These are phyloP conservation scores for Arthrobotrys iridis DNA, from an alignment of 2,329 filamentous ascomycete species.

Conservation along the genomic window DNA sequence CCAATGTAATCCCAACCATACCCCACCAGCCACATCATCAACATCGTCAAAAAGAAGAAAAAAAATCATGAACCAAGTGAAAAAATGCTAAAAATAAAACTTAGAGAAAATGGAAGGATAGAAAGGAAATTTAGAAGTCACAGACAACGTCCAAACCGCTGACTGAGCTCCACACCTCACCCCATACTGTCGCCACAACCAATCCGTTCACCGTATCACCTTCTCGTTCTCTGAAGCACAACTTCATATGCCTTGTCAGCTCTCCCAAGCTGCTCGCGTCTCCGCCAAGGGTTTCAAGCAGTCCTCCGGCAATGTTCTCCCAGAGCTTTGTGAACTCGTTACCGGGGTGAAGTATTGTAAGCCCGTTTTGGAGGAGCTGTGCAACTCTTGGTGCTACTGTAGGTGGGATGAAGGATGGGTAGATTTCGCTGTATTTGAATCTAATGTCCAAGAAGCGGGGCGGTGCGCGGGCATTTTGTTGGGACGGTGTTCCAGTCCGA, in stretches of 20 bases:
- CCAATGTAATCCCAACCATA: slow-evolving; percentile 21
- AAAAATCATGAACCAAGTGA: slow-evolving; percentile 18
- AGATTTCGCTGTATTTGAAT: slow-evolving; percentile 45
- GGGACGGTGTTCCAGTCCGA: slow-evolving; percentile 46
- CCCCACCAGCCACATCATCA: slow-evolving; percentile 29
- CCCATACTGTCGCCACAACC: slow-evolving; percentile 45
- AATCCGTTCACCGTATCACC: slow-evolving; percentile 34
- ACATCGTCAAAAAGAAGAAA: background rate
- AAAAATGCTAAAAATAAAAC: slow-evolving; percentile 19
- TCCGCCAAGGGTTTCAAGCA: slow-evolving; percentile 42
- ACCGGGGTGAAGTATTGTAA: slow-evolving; percentile 42
- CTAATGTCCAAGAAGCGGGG: slow-evolving; percentile 51
- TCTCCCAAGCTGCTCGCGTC: slow-evolving; percentile 31
- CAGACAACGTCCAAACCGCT: slow-evolving; percentile 49
- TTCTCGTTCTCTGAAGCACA: slow-evolving; percentile 41
- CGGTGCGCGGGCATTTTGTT: slow-evolving; percentile 28
- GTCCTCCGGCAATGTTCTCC: slow-evolving; percentile 50
- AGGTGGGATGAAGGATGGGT: slow-evolving; percentile 42
- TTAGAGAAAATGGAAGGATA: background rate
- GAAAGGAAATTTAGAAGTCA: slow-evolving; percentile 42
- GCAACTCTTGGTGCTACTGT: slow-evolving; percentile 21
- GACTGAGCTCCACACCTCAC: slow-evolving; percentile 37
- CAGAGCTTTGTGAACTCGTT: slow-evolving; percentile 44
- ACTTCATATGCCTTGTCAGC: slow-evolving; percentile 53
- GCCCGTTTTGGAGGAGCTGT: slow-evolving; percentile 47